phyloP scores from a whole-genome alignment of 225 moss, liverwort and hornwort genomes.

The Rhytidiadelphus loreus region DNA sequence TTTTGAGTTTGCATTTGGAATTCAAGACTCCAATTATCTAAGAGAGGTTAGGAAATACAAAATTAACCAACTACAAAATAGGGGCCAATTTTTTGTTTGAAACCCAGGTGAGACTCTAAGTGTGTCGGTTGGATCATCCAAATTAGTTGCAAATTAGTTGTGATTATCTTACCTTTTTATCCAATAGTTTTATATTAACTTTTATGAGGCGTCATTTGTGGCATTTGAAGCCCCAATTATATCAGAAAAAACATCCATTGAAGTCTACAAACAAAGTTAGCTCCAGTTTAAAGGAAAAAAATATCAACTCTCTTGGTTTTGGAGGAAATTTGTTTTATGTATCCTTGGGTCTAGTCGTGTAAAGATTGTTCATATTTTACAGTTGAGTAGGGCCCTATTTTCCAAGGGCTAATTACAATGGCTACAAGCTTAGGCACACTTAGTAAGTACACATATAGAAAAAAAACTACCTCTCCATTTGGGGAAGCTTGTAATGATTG shows the following conservation, averaged over 20 bases:
- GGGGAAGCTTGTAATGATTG: neutral
- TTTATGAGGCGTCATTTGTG: accelerated
- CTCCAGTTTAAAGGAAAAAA: neutral
- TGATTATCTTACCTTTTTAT: accelerated
- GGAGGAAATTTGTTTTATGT: neutral
- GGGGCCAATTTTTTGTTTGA: neutral
- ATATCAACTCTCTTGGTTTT: neutral
- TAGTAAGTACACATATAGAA: neutral
- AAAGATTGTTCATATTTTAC: neutral
- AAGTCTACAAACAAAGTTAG: accelerated
- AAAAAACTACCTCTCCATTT: neutral
- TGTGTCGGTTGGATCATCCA: accelerated
- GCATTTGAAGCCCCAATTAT: neutral
- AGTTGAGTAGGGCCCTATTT: accelerated
- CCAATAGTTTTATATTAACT: neutral
- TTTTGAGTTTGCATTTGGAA: neutral
- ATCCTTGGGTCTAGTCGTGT: accelerated
- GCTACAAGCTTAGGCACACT: accelerated
- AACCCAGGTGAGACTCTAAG: neutral
- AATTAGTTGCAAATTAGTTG: accelerated
- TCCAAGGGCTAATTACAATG: neutral
- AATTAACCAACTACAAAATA: neutral
- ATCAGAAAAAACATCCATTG: accelerated
- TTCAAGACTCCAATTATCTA: neutral
- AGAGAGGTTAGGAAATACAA: neutral